Evolutionary conservation across 345 rosid genomes (phyloP).

Genomic region (Cardiospermum halicacabum): DNA sequence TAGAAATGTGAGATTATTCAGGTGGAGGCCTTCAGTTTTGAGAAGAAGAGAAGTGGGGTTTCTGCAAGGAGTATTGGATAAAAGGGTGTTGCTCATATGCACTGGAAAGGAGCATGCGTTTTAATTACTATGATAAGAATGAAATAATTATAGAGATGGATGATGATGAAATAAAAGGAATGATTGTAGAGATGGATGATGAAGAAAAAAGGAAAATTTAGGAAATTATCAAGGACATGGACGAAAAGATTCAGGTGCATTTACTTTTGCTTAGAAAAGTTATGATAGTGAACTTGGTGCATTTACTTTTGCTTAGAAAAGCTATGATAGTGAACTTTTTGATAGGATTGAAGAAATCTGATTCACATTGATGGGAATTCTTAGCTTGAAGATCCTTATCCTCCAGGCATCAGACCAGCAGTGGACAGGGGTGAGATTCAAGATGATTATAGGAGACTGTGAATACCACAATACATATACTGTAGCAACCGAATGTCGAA

Average conservation of each 20-base stretch:
- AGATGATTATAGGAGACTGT: slow-evolving; percentile 39
- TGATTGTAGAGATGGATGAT: slow-evolving; percentile 16
- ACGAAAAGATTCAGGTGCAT: slow-evolving; percentile 45
- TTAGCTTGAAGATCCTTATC: slow-evolving; percentile 43
- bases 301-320: slow-evolving; percentile 42
- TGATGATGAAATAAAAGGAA: no score
- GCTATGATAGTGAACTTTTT: background rate
- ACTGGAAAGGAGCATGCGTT: slow-evolving; percentile 58
- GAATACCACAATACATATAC: slow-evolving; percentile 35
- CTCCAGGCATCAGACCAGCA: slow-evolving; percentile 33
- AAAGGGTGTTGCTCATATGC: slow-evolving; percentile 24
- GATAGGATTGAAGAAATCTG: slow-evolving; percentile 26
- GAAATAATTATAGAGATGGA: no score
- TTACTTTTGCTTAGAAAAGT: slow-evolving; percentile 38
- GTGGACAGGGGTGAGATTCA: slow-evolving; percentile 32
- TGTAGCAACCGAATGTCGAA: slow-evolving; percentile 34
- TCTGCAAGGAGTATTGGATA: slow-evolving; percentile 22
- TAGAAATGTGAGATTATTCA: slow-evolving; percentile 20
- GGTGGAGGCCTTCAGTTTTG: slow-evolving; percentile 44
- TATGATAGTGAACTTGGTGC: no score
- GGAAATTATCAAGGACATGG: slow-evolving; percentile 33
- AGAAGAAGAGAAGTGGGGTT: slow-evolving; percentile 50
- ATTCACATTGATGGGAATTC: slow-evolving; percentile 26
- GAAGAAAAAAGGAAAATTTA: slow-evolving; percentile 20
- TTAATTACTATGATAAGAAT: slow-evolving; percentile 19